A percentile compares a stretch with the other conserved stretches of the same genome.
These are phyloP conservation scores for Eucalyptus tenuipes DNA, from an alignment of 345 rosid genomes.

Conservation along the genomic window DNA sequence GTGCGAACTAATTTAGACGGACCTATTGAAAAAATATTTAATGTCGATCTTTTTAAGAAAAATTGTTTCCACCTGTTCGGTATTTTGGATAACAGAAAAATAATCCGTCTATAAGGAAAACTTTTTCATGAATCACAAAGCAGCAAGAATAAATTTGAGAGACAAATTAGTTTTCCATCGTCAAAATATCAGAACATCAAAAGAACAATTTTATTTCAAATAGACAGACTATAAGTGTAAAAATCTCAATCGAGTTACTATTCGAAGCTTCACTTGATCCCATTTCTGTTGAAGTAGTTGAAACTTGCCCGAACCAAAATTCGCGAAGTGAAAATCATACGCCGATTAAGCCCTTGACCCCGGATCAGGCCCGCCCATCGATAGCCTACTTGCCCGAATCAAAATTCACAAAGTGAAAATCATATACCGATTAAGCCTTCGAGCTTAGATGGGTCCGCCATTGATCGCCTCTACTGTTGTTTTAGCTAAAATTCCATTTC, in stretches of 20 bases:
- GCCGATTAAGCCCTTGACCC: too few relatives aligned
- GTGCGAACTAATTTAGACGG: rapidly evolving
- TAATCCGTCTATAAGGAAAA: not conserved
- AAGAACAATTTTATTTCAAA: too few relatives aligned
- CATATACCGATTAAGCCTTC: not conserved
- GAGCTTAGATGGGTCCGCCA: not conserved
- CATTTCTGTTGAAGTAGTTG: not conserved
- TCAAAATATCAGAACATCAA: not conserved
- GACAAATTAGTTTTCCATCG: too few relatives aligned
- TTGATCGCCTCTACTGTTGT: not conserved
- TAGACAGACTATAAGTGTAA: rapidly evolving
- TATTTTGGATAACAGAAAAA: too few relatives aligned
- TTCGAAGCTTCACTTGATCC: too few relatives aligned
- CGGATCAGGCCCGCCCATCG: too few relatives aligned
- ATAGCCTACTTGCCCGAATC: too few relatives aligned
- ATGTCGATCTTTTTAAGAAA: too few relatives aligned
- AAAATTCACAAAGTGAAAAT: too few relatives aligned
- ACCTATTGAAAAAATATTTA: not conserved
- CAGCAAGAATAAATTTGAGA: too few relatives aligned
- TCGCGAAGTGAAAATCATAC: not conserved
- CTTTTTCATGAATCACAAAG: too few relatives aligned
- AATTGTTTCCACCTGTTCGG: rapidly evolving
- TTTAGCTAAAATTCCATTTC: not conserved
- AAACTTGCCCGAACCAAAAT: rapidly evolving
- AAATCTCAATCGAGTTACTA: not conserved